Percentiles rank a stretch among this genome's conserved stretches.
These are phyloP conservation scores for Boletus subcaerulescens DNA, from an alignment of 768 basidiomycete genomes.

Conservation along the genomic window DNA sequence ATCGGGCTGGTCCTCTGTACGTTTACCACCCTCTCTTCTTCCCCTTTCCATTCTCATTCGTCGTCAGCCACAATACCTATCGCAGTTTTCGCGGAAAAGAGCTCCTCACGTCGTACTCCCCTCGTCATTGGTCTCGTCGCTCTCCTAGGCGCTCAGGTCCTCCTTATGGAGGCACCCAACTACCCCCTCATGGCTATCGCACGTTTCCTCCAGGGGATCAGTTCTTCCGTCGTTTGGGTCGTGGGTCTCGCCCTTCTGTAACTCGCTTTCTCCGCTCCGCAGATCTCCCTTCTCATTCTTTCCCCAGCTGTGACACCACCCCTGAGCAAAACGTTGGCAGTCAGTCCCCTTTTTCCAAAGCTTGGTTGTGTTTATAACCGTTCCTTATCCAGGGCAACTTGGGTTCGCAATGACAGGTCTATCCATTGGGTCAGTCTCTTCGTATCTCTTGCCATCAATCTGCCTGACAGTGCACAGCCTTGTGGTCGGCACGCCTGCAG, in stretches of 20 bases:
- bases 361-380: not conserved
- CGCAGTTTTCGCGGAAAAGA: conserved; percentile 53
- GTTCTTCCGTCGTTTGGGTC: conserved; percentile 61
- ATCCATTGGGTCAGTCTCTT: conserved; percentile 45
- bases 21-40: conserved; percentile 11
- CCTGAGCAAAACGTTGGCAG: conserved; percentile 47
- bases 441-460: not conserved
- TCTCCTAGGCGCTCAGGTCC: conserved; percentile 52
- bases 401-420: conserved; percentile 60
- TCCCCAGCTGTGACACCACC: conserved; percentile 50
- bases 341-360: conserved; percentile 28
- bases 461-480: conserved; percentile 32
- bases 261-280: conserved; percentile 1
- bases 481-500: conserved; percentile 56
- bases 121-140: conserved; percentile 49
- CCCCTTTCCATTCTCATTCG: not conserved
- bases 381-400: conserved; percentile 44
- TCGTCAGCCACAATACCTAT: conserved; percentile 53
- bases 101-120: conserved; percentile 44
- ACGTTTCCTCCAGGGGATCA: conserved; percentile 56
- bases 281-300: conserved; percentile 9
- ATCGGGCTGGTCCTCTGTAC: conserved; percentile 53
- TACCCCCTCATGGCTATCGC: conserved; percentile 58
- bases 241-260: conserved; percentile 60
- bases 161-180: conserved; percentile 61